Base-by-base conservation (phyloP, 129 eudicot species). In the Flaveria ramosissima region DNA sequence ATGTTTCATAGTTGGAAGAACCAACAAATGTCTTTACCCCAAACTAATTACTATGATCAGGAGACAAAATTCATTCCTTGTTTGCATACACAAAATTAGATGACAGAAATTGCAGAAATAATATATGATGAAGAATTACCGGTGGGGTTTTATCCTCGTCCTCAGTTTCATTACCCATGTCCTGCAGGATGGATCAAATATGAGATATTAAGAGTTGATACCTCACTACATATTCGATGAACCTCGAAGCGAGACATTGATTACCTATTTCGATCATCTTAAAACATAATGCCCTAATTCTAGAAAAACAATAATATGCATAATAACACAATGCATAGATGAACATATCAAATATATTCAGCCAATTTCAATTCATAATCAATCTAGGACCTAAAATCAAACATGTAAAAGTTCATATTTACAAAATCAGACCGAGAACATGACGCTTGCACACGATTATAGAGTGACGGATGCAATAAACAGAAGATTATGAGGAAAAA, bases 141-240 rank as follows among this genome's bases (percentile, higher is more conserved):
- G 67, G 72, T 75, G 51, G 19, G 66, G 51, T 52, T 46, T 50
- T 60, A 36, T 78, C 63, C 14, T 59, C 76, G 4, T 78, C 70
- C 16, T 78, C 81, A 56, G 2, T 46, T 16, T 60, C 76, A 69
- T 9, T 15, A 47, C 76, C 76, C 82, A 78, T 78, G 24, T 69
- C 62, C 81, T 77, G 70, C 79, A 60, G n/a, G 61, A 16, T 16
- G 41, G n/a, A 19, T 57, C 42, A 61, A 23, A 61, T 42, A 23
- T 12, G 67, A 13, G 9, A 57, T 53, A 23, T 21, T 27, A 3
- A 14, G 20, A 26, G 17, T 1, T 26, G 45, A 65, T 15, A 8
- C 21, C 70, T 6, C 21, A 26, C 16, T 6, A 3, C 9, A 32
- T 7, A 32, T 64, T 27, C 32, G 48, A 36, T n/a, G 70, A 64